phyloP scores from a whole-genome alignment of 306 rosid genomes.

The Notholithocarpus densiflorus region DNA sequence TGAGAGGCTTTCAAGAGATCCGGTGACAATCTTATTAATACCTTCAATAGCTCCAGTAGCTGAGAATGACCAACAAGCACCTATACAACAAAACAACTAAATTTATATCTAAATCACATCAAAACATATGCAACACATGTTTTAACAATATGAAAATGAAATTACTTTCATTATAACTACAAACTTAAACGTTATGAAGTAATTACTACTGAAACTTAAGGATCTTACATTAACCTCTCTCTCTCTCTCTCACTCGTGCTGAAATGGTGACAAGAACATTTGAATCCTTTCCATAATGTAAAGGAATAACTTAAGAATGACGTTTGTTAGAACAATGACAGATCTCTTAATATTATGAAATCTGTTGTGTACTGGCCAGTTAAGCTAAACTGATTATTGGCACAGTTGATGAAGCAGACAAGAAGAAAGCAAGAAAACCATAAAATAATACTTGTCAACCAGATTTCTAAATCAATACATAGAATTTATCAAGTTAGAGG shows the following conservation, averaged over 20 bases:
- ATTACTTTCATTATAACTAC: neutral
- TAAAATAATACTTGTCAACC: neutral
- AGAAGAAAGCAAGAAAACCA: neutral
- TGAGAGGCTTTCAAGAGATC: conserved; percentile 83
- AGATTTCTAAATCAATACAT: neutral
- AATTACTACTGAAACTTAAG: neutral
- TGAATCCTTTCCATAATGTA: neutral
- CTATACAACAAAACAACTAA: conserved; percentile 33
- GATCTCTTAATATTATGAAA: neutral
- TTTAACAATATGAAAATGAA: neutral
- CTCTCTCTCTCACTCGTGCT: neutral
- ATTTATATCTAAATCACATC: conserved; percentile 1
- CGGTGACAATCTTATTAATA: conserved; percentile 79
- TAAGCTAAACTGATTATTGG: neutral
- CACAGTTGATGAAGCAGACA: neutral
- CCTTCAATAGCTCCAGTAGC: conserved; percentile 97
- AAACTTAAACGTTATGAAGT: neutral
- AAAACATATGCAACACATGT: neutral
- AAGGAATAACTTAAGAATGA: neutral
- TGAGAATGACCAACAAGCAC: conserved; percentile 95
- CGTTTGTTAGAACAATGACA: neutral
- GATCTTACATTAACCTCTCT: neutral
- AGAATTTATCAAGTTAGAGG: neutral
- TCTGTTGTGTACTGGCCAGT: neutral
- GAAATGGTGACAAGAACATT: neutral